Percentiles rank a stretch among this genome's conserved stretches.
These are phyloP conservation scores for Alternaria dauci DNA, from an alignment of 2,329 filamentous ascomycete genomes.

Conservation along the genomic window DNA sequence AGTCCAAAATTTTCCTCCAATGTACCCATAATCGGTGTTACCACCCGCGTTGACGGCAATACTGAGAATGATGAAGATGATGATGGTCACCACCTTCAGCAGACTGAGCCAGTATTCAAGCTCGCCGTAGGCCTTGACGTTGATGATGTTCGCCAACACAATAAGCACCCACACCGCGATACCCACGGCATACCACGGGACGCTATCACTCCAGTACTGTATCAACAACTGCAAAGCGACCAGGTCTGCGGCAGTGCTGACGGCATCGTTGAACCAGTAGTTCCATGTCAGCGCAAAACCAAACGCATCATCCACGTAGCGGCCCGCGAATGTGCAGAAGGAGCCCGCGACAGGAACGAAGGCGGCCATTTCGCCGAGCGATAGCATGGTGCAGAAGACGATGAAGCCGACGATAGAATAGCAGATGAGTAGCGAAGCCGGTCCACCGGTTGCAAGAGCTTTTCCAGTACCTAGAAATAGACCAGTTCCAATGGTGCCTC, in stretches of 20 bases:
- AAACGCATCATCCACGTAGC: constrained; percentile 70
- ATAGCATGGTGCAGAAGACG: constrained; percentile 48
- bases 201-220: constrained; percentile 48
- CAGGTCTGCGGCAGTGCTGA: constrained; percentile 47
- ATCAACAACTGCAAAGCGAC: constrained; percentile 47
- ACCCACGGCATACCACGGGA: constrained; percentile 43
- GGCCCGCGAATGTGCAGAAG: constrained; percentile 43
- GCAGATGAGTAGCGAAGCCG: constrained; percentile 46
- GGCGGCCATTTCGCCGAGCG: constrained; percentile 50
- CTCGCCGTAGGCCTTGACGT: constrained; percentile 49
- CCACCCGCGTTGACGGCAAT: constrained; percentile 42
- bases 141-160: constrained; percentile 47
- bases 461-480: constrained; percentile 67
- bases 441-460: constrained; percentile 59
- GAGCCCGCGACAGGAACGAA: constrained; percentile 48
- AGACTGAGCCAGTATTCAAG: constrained; percentile 47
- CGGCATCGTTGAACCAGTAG: constrained; percentile 45
- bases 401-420: constrained; percentile 47
- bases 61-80: constrained; percentile 47
- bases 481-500: constrained; percentile 67
- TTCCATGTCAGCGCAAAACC: constrained; percentile 44
- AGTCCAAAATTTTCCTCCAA: constrained; percentile 72
- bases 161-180: constrained; percentile 47
- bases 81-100: constrained; percentile 47
- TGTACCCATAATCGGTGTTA: constrained; percentile 33